phyloP scores from a whole-genome alignment of 257 asterid genomes.

The Ballota nigra region DNA sequence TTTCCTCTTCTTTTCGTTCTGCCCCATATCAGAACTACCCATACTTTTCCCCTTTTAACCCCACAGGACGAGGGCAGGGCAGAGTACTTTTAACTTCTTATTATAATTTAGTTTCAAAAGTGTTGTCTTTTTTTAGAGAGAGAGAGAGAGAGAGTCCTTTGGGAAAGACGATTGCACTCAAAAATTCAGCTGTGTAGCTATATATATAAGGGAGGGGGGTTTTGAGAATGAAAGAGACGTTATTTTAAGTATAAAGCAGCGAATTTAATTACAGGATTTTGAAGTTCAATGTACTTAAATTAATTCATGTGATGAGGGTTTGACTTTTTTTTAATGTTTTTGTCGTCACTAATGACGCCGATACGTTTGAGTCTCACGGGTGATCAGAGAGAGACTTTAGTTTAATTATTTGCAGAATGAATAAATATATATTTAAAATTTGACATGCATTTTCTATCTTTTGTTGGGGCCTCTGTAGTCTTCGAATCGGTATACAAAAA shows the following conservation, averaged over 20 bases:
- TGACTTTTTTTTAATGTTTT: slow-evolving; percentile 20
- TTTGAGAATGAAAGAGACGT: slow-evolving; percentile 9
- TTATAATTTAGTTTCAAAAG: neutral
- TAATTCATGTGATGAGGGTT: slow-evolving; percentile 8
- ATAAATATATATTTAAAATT: neutral
- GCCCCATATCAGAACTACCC: slow-evolving; percentile 19
- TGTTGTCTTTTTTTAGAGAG: neutral
- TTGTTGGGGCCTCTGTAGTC: too few species aligned
- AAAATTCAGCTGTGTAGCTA: too few species aligned
- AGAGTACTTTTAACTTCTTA: neutral
- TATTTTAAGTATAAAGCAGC: neutral
- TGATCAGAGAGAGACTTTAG: slow-evolving; percentile 7
- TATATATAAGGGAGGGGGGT: neutral
- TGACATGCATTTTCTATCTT: neutral
- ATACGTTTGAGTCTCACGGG: neutral
- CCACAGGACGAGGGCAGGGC: neutral
- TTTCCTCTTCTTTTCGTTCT: slow-evolving; percentile 24
- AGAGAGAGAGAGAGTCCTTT: neutral
- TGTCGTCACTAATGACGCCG: slow-evolving; percentile 55
- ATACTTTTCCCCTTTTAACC: neutral
- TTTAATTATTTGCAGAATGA: slow-evolving; percentile 4
- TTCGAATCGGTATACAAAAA: too few species aligned
- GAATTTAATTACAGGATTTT: neutral
- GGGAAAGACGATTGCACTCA: too few species aligned
- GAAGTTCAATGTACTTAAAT: slow-evolving; percentile 12